Evolutionary conservation across 1,139 yeast species (phyloP).

Genomic region (Chernovozyma sophiae-reginae): DNA sequence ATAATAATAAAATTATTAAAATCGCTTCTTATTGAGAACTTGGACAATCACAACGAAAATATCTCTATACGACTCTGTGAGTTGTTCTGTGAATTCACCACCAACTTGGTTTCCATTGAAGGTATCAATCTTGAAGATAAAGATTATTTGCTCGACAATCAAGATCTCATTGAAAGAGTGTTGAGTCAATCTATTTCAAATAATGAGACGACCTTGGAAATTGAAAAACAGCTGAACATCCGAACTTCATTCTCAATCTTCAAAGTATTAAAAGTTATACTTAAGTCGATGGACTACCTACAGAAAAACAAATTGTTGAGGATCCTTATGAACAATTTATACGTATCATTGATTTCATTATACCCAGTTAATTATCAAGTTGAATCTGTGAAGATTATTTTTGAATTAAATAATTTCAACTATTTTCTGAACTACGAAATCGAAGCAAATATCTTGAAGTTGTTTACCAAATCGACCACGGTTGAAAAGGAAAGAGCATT

Average conservation of each 20-base stretch:
- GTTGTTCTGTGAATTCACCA: conserved; percentile 1
- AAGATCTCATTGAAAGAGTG: conserved; percentile 27
- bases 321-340: conserved; percentile 36
- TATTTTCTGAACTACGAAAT: conserved; percentile 33
- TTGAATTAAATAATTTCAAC: conserved; percentile 25
- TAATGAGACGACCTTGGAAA: neutral
- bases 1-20: too few relatives aligned
- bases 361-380: conserved; percentile 53
- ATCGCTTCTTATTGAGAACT: neutral
- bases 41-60: conserved; percentile 1
- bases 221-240: conserved; percentile 15
- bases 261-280: conserved; percentile 37
- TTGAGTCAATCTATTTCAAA: conserved; percentile 15
- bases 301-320: conserved; percentile 33
- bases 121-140: neutral
- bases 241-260: conserved; percentile 44
- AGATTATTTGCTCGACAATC: neutral
- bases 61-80: conserved; percentile 1
- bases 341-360: conserved; percentile 43
- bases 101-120: neutral
- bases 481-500: conserved; percentile 43
- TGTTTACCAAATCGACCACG: conserved; percentile 36
- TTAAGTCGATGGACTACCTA: conserved; percentile 18
- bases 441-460: conserved; percentile 56
- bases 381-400: conserved; percentile 54